Evolutionary conservation across 2,329 filamentous ascomycete species (phyloP).

Genomic region (Hypoxylon sp.): DNA sequence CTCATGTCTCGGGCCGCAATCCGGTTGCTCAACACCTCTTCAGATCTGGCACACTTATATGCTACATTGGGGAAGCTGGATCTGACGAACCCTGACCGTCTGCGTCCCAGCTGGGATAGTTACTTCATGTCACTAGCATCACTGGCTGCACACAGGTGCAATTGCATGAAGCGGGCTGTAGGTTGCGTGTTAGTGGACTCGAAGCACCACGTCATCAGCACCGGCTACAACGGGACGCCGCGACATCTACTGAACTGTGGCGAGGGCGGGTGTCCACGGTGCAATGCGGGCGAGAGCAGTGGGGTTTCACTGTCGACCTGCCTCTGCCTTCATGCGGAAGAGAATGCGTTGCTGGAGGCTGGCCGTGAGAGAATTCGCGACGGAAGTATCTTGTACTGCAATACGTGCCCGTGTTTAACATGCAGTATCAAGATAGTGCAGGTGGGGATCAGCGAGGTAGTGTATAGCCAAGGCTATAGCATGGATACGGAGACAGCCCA

Average conservation of each 20-base stretch:
- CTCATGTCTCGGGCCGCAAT: constrained; percentile 86
- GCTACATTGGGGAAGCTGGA: constrained; percentile 79
- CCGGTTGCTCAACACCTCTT: constrained; percentile 86
- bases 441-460: constrained; percentile 94
- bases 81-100: constrained; percentile 80
- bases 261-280: constrained; percentile 89
- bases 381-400: constrained; percentile 88
- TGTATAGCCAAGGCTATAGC: constrained; percentile 93
- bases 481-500: constrained; percentile 89
- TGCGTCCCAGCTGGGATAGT: constrained; percentile 93
- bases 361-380: constrained; percentile 90
- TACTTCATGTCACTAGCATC: constrained; percentile 99
- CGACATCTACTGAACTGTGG: constrained; percentile 89
- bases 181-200: constrained; percentile 89
- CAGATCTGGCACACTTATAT: constrained; percentile 78
- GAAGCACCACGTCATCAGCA: constrained; percentile 88
- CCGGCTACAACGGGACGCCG: constrained; percentile 98
- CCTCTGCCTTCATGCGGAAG: constrained; percentile 96
- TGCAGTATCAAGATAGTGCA: constrained; percentile 99
- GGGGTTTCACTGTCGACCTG: constrained; percentile 87
- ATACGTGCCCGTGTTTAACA: constrained; percentile 96
- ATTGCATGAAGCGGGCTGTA: constrained; percentile 98
- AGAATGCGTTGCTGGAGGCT: constrained; percentile 95
- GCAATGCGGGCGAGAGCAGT: constrained; percentile 79
- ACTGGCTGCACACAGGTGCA: constrained; percentile 88